Percentiles rank a stretch among this genome's conserved stretches.
phyloP scores from a whole-genome alignment of 805 yeast genomes.

The Monosporozyma unispora region DNA sequence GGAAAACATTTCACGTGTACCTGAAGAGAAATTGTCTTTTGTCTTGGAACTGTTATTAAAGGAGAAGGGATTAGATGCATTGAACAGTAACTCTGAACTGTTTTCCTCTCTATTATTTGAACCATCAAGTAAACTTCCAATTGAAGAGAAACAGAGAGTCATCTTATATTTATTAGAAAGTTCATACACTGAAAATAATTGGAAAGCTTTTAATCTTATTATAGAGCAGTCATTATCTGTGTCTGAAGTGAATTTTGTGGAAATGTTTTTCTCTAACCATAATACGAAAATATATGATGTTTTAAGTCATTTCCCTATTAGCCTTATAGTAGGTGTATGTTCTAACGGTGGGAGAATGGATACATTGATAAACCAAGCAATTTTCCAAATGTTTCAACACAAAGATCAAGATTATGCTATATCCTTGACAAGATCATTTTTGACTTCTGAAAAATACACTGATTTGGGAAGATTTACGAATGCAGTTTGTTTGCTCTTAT shows the following conservation, averaged over 20 bases:
- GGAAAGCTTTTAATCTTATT: not conserved
- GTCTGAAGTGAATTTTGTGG: not conserved
- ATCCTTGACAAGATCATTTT: not conserved
- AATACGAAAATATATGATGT: not conserved
- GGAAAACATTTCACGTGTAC: not conserved
- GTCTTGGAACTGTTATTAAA: not conserved
- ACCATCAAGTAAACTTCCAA: not conserved
- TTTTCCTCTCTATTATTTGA: not conserved
- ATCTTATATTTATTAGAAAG: not conserved
- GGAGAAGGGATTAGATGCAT: not conserved
- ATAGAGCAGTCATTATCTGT: not conserved
- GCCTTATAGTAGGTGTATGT: not conserved
- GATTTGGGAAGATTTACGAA: not conserved
- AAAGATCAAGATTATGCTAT: not conserved
- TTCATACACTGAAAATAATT: not conserved
- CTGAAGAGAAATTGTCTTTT: not conserved
- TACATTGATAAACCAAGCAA: not conserved
- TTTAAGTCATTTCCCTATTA: not conserved
- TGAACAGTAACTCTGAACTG: not conserved
- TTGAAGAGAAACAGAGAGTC: not conserved
- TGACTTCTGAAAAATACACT: not conserved
- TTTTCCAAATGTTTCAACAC: not conserved
- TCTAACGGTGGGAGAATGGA: not conserved
- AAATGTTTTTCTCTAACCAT: not conserved
- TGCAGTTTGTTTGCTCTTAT: not conserved